A percentile compares a stretch with the other conserved stretches of the same genome.
These are phyloP conservation scores for Penicillium silybi DNA, from an alignment of 495 filamentous ascomycete species.

Conservation along the genomic window DNA sequence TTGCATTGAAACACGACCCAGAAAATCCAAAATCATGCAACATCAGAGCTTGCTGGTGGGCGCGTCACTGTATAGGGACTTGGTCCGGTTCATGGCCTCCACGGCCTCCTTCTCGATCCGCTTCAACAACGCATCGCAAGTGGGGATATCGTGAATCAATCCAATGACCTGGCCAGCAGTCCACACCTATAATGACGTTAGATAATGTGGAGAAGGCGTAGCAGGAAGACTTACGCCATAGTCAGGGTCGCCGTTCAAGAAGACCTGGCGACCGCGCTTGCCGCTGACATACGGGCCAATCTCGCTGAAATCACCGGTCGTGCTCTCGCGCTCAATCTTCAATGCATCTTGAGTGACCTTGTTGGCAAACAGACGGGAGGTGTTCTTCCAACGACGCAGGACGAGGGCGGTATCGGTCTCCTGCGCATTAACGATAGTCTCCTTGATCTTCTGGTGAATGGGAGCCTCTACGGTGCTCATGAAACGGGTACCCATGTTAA, in stretches of 20 bases:
- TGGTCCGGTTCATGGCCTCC: conserved; percentile 40
- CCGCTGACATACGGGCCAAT: conserved; percentile 88
- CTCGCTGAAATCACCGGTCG: conserved; percentile 84
- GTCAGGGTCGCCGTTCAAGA: conserved; percentile 86
- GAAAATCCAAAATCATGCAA: background rate
- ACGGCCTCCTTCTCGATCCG: conserved; percentile 65
- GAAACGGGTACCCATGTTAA: conserved; percentile 94
- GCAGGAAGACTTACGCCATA: conserved; percentile 64
- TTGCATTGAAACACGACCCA: conserved; percentile 4
- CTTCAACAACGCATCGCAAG: conserved; percentile 52
- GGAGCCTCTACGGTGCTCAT: conserved; percentile 92
- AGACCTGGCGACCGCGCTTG: conserved; percentile 86
- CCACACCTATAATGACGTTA: conserved; percentile 53
- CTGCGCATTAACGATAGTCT: conserved; percentile 80
- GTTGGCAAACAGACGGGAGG: conserved; percentile 81
- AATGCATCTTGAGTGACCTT: conserved; percentile 77
- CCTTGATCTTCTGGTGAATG: conserved; percentile 90
- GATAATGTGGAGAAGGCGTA: background rate
- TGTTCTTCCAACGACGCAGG: conserved; percentile 90
- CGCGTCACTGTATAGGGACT: conserved; percentile 34
- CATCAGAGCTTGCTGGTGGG: conserved; percentile 39
- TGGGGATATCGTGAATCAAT: conserved; percentile 66
- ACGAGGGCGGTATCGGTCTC: conserved; percentile 91
- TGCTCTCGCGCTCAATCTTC: conserved; percentile 80
- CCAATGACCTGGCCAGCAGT: conserved; percentile 70